Evolutionary conservation across 169 alveolate species (phyloP).

Genomic region (Toxoplasma gondii): DNA sequence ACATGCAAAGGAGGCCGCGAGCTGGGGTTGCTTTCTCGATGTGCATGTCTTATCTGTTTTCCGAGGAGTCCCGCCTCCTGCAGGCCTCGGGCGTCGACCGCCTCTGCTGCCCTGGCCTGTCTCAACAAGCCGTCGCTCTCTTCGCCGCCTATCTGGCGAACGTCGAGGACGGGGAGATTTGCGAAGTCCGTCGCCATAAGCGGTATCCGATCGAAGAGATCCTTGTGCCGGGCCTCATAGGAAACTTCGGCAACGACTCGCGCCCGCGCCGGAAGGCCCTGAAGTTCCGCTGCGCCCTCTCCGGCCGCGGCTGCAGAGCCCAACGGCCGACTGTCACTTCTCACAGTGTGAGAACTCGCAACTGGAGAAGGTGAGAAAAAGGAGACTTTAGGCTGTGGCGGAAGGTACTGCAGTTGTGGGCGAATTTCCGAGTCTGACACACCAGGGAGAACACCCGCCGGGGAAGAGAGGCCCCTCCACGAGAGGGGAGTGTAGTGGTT

Average conservation of each 20-base stretch:
- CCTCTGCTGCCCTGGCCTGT: background rate
- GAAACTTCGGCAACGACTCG: slow-evolving; percentile 1
- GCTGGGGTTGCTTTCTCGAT: background rate
- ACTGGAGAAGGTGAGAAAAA: no score
- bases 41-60: background rate
- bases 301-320: background rate
- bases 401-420: no score
- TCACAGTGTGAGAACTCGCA: no score
- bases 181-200: background rate
- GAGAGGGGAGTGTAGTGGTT: no score
- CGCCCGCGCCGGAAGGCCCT: background rate
- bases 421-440: no score
- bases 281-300: background rate
- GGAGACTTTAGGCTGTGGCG: no score
- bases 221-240: slow-evolving; percentile 14
- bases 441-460: no score
- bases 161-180: background rate
- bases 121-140: background rate
- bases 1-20: background rate
- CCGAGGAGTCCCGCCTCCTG: background rate
- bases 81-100: background rate
- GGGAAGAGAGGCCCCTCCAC: no score
- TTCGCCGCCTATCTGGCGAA: background rate
- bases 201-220: background rate
- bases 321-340: no score